Evolutionary conservation across 169 alveolate species (phyloP).

Genomic region (Plasmodium coatneyi): DNA sequence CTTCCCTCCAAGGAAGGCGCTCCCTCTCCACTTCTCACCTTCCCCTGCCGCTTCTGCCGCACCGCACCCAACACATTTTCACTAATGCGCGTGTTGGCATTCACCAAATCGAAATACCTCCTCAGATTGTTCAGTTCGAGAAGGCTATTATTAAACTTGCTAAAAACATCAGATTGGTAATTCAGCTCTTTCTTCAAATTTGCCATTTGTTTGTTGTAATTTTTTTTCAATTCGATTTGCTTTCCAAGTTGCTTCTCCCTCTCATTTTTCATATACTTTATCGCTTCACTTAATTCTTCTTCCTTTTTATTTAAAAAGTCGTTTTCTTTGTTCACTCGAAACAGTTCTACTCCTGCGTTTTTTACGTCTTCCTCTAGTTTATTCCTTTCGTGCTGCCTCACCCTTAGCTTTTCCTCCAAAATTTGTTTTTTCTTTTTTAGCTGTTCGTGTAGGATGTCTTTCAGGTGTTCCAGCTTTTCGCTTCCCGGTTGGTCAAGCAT

Average conservation of each 20-base stretch:
- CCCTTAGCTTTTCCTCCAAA: conserved; percentile 27
- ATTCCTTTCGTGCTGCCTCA: conserved; percentile 20
- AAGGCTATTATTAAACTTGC: conserved; percentile 52
- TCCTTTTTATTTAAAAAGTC: conserved; percentile 39
- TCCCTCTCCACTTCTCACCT: background rate
- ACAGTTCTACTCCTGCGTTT: conserved; percentile 35
- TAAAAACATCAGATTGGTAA: conserved; percentile 26
- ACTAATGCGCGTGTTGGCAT: conserved; percentile 4
- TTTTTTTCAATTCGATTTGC: conserved; percentile 4
- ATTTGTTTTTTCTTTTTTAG: conserved; percentile 14
- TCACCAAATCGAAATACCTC: conserved; percentile 9
- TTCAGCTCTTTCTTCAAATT: conserved; percentile 36
- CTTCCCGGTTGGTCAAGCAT: background rate
- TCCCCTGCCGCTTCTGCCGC: background rate
- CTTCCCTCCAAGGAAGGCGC: background rate
- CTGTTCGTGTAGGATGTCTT: conserved; percentile 37
- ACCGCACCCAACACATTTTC: conserved; percentile 3
- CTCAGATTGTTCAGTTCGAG: conserved; percentile 43
- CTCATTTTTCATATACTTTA: background rate
- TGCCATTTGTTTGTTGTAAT: conserved; percentile 2
- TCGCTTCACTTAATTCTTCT: conserved; percentile 4
- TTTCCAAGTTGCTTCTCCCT: conserved; percentile 8
- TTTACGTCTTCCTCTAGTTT: conserved; percentile 32
- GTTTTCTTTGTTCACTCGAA: conserved; percentile 54
- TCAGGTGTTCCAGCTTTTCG: conserved; percentile 2